These are phyloP conservation scores for Albifimbria verrucaria DNA, from an alignment of 2,329 filamentous ascomycete species.

Conservation along the genomic window DNA sequence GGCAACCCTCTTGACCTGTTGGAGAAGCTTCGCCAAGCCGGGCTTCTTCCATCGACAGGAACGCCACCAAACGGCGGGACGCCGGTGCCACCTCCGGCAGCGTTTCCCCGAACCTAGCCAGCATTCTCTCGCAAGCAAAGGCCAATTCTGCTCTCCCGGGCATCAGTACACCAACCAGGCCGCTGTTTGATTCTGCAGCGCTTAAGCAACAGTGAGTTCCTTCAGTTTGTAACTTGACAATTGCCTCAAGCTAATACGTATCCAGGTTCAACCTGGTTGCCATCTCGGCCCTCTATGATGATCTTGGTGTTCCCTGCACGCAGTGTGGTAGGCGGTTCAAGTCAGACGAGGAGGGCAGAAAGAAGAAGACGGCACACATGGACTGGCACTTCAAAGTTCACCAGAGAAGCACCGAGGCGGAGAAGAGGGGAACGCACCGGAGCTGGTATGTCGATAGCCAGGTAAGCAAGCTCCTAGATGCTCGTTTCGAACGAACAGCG, in stretches of 20 bases:
- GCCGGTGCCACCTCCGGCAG: slow-evolving; percentile 23
- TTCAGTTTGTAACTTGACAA: background rate
- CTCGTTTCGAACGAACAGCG: background rate
- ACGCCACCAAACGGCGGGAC: slow-evolving; percentile 34
- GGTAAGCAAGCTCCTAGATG: slow-evolving; percentile 44
- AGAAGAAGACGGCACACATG: slow-evolving; percentile 86
- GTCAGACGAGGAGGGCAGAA: slow-evolving; percentile 71
- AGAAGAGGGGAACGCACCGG: slow-evolving; percentile 82
- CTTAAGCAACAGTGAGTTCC: slow-evolving; percentile 67
- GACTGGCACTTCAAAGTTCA: slow-evolving; percentile 98
- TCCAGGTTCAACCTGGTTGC: slow-evolving; percentile 70
- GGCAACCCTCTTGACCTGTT: slow-evolving; percentile 58
- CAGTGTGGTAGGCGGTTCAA: slow-evolving; percentile 89
- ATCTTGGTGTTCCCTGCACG: slow-evolving; percentile 80
- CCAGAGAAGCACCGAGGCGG: slow-evolving; percentile 79
- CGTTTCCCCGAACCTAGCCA: slow-evolving; percentile 33
- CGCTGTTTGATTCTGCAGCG: slow-evolving; percentile 62
- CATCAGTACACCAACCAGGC: slow-evolving; percentile 41
- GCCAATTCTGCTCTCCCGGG: slow-evolving; percentile 15
- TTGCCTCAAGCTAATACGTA: slow-evolving; percentile 9
- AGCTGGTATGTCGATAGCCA: slow-evolving; percentile 93
- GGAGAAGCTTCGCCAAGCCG: slow-evolving; percentile 65
- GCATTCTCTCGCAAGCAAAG: slow-evolving; percentile 30
- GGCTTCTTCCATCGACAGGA: slow-evolving; percentile 53
- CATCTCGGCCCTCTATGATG: slow-evolving; percentile 72